Evolutionary conservation across 176 grass and related monocot genomes (phyloP).

Genomic region (Lolium multiflorum): DNA sequence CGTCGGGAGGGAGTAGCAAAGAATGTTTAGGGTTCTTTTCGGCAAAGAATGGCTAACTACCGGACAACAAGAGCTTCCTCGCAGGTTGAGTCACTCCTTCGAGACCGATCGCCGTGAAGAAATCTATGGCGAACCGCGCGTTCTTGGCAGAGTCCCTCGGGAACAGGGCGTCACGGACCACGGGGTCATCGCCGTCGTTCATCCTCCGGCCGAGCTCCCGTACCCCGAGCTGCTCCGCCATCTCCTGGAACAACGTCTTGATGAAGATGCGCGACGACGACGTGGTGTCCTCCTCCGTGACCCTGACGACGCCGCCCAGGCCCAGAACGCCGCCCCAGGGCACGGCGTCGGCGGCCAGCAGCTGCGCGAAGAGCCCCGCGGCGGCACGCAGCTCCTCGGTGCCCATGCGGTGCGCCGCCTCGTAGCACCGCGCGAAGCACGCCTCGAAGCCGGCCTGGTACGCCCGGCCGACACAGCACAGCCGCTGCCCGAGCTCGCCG

Average conservation of each 20-base stretch:
- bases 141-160: conserved; percentile 46
- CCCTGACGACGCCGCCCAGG: not conserved
- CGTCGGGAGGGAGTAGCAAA: no score
- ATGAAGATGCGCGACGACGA: conserved; percentile 56
- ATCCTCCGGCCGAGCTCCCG: conserved; percentile 19
- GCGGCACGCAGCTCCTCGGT: not conserved
- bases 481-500: conserved; percentile 54
- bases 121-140: conserved; percentile 44
- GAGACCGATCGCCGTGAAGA: conserved; percentile 52
- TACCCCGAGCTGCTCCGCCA: conserved; percentile 52
- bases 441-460: conserved; percentile 16
- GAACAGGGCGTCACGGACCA: conserved; percentile 50
- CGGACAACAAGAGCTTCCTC: conserved; percentile 26
- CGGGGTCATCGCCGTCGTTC: not conserved
- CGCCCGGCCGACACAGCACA: conserved; percentile 27
- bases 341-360: not conserved
- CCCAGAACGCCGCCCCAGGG: not conserved
- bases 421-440: conserved; percentile 6
- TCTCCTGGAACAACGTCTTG: conserved; percentile 59
- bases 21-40: no score
- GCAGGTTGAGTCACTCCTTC: conserved; percentile 45
- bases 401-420: conserved; percentile 8
- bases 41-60: no score
- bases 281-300: conserved; percentile 45
- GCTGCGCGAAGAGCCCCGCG: not conserved